A percentile compares a stretch with the other conserved stretches of the same genome.
Conservation (phyloP, 352 stramenopile species). For the Aphanomyces stellatus region DNA sequence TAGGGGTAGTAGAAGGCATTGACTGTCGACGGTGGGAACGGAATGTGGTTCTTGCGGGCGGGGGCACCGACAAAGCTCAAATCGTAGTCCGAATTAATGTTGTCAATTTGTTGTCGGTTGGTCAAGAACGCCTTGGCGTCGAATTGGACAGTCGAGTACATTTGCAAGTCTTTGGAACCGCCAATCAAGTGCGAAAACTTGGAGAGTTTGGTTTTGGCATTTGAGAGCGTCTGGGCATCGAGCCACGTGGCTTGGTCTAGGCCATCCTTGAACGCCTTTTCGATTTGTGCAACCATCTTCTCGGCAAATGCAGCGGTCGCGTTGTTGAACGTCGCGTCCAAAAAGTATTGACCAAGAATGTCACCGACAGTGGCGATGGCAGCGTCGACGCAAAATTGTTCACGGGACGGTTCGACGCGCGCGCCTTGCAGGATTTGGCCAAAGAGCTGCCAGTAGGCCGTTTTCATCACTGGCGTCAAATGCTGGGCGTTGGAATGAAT, state of each 20-base stretch:
- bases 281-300: constrained; percentile 80
- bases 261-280: constrained; percentile 62
- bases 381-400: constrained; percentile 80
- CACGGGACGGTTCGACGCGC: constrained; percentile 72
- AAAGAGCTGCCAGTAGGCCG: constrained; percentile 85
- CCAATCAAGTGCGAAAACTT: no score
- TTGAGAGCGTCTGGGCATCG: constrained; percentile 65
- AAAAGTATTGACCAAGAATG: constrained; percentile 60
- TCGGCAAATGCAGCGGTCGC: constrained; percentile 31
- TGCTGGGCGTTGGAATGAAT: no score
- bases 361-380: constrained; percentile 60
- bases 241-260: constrained; percentile 88
- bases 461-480: constrained; percentile 69
- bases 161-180: no score
- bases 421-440: constrained; percentile 71
- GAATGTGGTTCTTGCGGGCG: constrained; percentile 47
- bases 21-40: constrained; percentile 87
- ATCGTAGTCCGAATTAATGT: constrained; percentile 20
- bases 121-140: no score
- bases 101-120: no score
- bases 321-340: no score
- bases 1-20: constrained; percentile 75
- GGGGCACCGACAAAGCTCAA: constrained; percentile 32
- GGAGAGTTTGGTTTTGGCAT: constrained; percentile 81
- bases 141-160: no score